Percentiles rank a stretch among this genome's conserved stretches.
These are phyloP conservation scores for Fonsecaea monophora DNA, from an alignment of 2,329 filamentous ascomycete genomes.

Conservation along the genomic window DNA sequence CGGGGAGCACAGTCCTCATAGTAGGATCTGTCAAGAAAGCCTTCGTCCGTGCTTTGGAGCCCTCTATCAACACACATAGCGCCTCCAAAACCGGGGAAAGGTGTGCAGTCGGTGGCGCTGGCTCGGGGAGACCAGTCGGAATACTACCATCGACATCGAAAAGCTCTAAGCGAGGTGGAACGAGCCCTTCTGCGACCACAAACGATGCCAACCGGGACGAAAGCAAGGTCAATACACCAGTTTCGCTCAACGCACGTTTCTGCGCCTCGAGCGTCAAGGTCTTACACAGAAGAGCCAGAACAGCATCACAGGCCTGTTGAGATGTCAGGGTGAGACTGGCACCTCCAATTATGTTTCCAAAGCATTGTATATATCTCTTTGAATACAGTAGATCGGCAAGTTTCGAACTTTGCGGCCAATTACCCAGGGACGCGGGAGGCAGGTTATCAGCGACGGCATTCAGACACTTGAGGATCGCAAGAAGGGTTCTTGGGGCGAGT, in stretches of 20 bases:
- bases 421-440: conserved; percentile 59
- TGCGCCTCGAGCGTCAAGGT: conserved; percentile 74
- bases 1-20: conserved; percentile 72
- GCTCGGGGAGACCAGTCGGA: conserved; percentile 64
- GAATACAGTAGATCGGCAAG: conserved; percentile 72
- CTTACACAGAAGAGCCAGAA: conserved; percentile 60
- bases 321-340: conserved; percentile 54
- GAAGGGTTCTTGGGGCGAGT: conserved; percentile 69
- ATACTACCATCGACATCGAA: conserved; percentile 62
- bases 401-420: conserved; percentile 57
- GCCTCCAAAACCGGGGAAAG: conserved; percentile 77
- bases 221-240: conserved; percentile 78
- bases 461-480: conserved; percentile 76
- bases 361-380: conserved; percentile 64
- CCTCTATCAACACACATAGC: conserved; percentile 75
- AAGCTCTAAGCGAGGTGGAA: conserved; percentile 69
- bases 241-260: conserved; percentile 73
- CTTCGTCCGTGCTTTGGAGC: conserved; percentile 79
- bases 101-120: conserved; percentile 65
- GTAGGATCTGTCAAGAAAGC: conserved; percentile 72
- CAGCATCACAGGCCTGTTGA: conserved; percentile 42
- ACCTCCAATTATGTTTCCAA: conserved; percentile 68
- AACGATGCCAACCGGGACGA: conserved; percentile 75
- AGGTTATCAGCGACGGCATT: conserved; percentile 73
- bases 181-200: conserved; percentile 68